phyloP scores from a whole-genome alignment of 1,139 yeast genomes.

The Saccharomyces hybrid region DNA sequence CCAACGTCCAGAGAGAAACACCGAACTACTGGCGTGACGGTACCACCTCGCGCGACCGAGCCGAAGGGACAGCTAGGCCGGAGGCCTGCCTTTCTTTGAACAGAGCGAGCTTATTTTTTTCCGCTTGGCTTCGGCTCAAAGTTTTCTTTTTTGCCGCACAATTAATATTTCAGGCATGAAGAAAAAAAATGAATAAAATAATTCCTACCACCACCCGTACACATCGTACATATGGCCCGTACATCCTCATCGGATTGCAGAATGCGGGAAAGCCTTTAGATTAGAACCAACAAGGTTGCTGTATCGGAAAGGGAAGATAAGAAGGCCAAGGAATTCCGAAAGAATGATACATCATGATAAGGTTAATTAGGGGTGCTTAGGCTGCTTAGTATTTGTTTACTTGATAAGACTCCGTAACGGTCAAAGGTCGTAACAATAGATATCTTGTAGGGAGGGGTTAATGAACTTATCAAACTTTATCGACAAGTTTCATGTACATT shows the following conservation, averaged over 20 bases:
- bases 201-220: background rate
- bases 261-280: background rate
- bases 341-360: background rate
- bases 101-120: background rate
- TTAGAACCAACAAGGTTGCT: slow-evolving; percentile 1
- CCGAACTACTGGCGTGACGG: background rate
- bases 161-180: background rate
- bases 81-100: background rate
- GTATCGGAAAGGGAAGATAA: background rate
- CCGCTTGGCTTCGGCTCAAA: background rate
- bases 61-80: background rate
- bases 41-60: background rate
- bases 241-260: background rate
- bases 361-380: background rate
- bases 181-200: background rate
- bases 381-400: background rate
- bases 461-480: background rate
- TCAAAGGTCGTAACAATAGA: background rate
- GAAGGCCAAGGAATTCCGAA: background rate
- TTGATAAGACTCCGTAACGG: background rate
- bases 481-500: background rate
- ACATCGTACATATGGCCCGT: background rate
- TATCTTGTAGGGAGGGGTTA: background rate
- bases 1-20: background rate
- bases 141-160: background rate